Evolutionary conservation across 371 early-diverging fungal species (phyloP), one percentile per base, ranked within the genome.

Genomic region (Mucor plumbeus): DNA sequence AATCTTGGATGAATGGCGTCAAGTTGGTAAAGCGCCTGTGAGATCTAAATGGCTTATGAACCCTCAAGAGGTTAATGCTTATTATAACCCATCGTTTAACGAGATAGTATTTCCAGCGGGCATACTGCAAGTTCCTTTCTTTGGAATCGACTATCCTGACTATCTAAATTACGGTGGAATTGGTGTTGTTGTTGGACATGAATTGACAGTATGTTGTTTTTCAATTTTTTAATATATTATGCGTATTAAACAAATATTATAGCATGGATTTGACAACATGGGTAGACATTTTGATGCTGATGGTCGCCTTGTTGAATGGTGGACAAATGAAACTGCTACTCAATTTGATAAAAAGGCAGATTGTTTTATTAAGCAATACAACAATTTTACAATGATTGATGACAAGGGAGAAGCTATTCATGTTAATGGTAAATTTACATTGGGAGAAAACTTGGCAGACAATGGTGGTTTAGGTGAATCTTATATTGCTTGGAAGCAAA

Each of bases 361-460:
- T 56, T 89, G 91, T 74, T 91, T 88, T 73, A 74, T 88, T 9
- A 69, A 88, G 3, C 89, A 89, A 65, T 91, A 89, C 68, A 69
- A 70, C 34, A 81, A 81, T 19, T 88, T 78, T 69, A 75, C 74
- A 1, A 67, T 84, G 38, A 43, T 65, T 36, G 77, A 63, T 35
- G 75, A 67, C 43, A 67, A 64, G 39, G 78, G 69, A 33, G 61
- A 69, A 50, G 60, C 55, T 1, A 64, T 67, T 17, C 47, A 72
- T 61, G 74, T 88, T 33, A 79, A 87, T 62, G 87, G 89, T n/a
- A 69, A 69, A 63, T 58, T 84, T n/a, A 91, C 90, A 0, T 66
- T 90, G 41, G 84, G 84, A 36, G 91, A 90, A 69, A 92, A 90
- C 70, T 68, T 93, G 59, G 91, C 93, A 4, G 93, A 91, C 68